A percentile compares a stretch with the other conserved stretches of the same genome.
phyloP scores from a whole-genome alignment of 768 basidiomycete genomes.

The Butyriboletus loyo region DNA sequence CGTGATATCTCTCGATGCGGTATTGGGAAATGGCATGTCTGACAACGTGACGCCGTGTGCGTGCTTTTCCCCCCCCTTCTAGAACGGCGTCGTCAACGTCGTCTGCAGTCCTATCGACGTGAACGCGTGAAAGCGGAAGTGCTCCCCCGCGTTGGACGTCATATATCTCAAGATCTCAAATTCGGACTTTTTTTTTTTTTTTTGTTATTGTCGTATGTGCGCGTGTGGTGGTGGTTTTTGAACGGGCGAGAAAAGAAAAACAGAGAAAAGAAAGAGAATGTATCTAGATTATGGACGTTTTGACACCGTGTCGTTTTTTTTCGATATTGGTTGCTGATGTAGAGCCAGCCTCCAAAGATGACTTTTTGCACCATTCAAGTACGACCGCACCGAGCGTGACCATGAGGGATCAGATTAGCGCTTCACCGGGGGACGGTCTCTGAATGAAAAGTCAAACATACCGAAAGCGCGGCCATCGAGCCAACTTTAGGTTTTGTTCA shows the following conservation, averaged over 20 bases:
- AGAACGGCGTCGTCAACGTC: slow-evolving; percentile 1
- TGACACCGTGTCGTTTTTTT: background rate
- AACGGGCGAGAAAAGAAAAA: background rate
- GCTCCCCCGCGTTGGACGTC: background rate
- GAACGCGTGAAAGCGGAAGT: background rate
- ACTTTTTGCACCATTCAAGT: background rate
- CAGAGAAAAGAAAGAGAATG: background rate
- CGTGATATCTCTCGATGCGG: background rate
- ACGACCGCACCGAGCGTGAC: background rate
- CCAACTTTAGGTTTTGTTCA: no score
- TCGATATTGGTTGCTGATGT: background rate
- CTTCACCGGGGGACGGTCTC: no score
- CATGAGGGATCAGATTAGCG: no score
- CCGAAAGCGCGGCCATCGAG: background rate
- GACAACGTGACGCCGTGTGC: background rate
- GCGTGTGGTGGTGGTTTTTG: background rate
- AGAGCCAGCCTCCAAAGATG: background rate
- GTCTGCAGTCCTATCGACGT: slow-evolving; percentile 9
- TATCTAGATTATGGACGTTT: background rate
- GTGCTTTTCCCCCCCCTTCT: background rate
- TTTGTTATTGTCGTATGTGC: no score
- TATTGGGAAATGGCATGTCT: background rate
- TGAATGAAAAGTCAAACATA: background rate
- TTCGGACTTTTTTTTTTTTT: slow-evolving; percentile 4
- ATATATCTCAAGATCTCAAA: background rate